Conservation (phyloP, 139 green algal species). For the Chlamydomonas schloesseri region DNA sequence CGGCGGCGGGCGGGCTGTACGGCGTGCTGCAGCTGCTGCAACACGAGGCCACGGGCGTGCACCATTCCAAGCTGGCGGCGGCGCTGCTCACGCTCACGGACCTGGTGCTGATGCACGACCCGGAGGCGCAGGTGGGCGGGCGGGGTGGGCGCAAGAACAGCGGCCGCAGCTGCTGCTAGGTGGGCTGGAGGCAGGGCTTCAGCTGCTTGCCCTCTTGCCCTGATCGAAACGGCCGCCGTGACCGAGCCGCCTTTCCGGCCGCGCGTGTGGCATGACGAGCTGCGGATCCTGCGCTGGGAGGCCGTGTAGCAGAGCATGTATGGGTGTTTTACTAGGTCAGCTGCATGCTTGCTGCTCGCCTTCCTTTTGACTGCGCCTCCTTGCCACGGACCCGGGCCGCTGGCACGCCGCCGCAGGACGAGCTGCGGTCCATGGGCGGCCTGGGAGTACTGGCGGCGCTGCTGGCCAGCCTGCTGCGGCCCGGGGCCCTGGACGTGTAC, state of each 20-base stretch:
- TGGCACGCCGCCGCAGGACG: too few species aligned
- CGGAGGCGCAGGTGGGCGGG: background rate
- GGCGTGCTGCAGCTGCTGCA: constrained; percentile 56
- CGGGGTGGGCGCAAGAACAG: background rate
- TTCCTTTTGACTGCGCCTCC: too few species aligned
- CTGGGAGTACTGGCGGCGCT: constrained; percentile 48
- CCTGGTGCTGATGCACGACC: constrained; percentile 31
- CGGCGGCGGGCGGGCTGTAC: constrained; percentile 48
- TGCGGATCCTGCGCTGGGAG: too few species aligned
- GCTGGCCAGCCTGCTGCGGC: constrained; percentile 31
- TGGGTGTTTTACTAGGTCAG: too few species aligned
- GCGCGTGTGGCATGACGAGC: too few species aligned
- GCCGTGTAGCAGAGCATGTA: too few species aligned
- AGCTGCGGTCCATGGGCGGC: constrained; percentile 48
- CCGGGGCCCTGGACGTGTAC: constrained; percentile 50
- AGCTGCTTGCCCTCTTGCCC: too few species aligned
- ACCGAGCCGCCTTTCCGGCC: too few species aligned
- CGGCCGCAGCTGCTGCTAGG: too few species aligned
- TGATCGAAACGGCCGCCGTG: too few species aligned
- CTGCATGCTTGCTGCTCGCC: too few species aligned
- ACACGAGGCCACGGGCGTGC: constrained; percentile 39
- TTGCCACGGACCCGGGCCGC: too few species aligned
- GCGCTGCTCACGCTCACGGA: constrained; percentile 54
- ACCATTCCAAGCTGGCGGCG: constrained; percentile 55
- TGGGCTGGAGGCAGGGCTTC: background rate